Percentiles rank a stretch among this genome's conserved stretches.
Evolutionary conservation across 139 green algal genomes (phyloP).

Genomic region (Pseudopediastrum boryanum): DNA sequence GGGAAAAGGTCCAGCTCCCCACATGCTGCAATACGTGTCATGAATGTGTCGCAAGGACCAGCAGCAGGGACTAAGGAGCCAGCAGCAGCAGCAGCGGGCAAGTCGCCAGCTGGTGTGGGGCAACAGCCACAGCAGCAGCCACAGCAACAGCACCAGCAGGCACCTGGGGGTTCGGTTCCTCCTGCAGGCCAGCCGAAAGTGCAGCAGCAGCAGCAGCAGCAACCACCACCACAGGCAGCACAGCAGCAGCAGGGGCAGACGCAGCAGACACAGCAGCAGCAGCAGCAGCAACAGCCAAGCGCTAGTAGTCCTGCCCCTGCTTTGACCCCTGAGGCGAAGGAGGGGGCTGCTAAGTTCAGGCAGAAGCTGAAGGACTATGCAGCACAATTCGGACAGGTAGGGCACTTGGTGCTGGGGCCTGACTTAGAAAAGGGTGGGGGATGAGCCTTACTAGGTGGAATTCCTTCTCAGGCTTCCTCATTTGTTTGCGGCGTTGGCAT

Average conservation of each 20-base stretch:
- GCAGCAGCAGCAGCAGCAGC: constrained; percentile 22
- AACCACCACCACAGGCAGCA: not conserved
- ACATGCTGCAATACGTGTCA: not conserved
- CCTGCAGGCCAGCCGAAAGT: not conserved
- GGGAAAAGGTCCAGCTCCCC: too few relatives aligned
- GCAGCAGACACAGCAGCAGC: constrained; percentile 18
- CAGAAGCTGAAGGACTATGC: constrained; percentile 22
- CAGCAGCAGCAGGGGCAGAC: constrained; percentile 1
- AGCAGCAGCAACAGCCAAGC: not conserved
- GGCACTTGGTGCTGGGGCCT: not conserved
- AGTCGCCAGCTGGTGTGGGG: not conserved
- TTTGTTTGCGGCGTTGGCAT: too few relatives aligned
- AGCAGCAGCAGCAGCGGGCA: too few relatives aligned
- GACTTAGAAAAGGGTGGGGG: not conserved
- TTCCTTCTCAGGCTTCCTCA: too few relatives aligned
- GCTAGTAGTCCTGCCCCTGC: not conserved
- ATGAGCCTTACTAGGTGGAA: too few relatives aligned
- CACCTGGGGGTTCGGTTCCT: not conserved
- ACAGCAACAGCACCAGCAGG: not conserved
- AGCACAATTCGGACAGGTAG: constrained; percentile 18
- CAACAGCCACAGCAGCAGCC: constrained; percentile 20
- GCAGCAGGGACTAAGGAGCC: too few relatives aligned
- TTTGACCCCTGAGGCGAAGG: not conserved
- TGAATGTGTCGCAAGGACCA: too few relatives aligned
- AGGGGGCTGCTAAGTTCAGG: constrained; percentile 5